phyloP scores from a whole-genome alignment of 192 early-diverging fungal genomes.

The Backusella parvicylindrica region DNA sequence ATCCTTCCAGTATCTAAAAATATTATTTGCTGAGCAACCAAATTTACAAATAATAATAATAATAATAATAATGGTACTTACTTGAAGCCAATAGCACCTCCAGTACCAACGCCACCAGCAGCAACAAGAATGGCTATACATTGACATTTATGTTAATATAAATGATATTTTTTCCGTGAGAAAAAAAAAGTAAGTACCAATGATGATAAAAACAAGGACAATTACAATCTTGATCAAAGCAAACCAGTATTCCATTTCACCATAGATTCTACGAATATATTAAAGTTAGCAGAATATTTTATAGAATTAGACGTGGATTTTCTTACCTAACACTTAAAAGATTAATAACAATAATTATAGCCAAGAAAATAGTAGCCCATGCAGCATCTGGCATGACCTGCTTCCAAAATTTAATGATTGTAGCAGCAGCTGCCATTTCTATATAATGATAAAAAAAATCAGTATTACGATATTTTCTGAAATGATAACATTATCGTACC shows the following conservation, averaged over 20 bases:
- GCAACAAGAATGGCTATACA: constrained; percentile 52
- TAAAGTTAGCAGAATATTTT: neutral
- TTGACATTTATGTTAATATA: neutral
- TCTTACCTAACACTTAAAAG: constrained; percentile 47
- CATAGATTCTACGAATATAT: constrained; percentile 60
- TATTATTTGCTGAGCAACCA: neutral
- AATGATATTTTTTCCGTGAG: neutral
- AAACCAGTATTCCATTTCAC: constrained; percentile 87
- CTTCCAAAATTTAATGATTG: constrained; percentile 75
- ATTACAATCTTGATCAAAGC: constrained; percentile 73
- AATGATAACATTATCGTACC: constrained; percentile 10
- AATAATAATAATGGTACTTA: neutral
- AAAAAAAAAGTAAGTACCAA: constrained; percentile 24
- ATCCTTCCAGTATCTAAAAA: constrained; percentile 58
- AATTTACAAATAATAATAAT: neutral
- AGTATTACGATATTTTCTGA: neutral
- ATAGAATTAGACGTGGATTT: too few species aligned
- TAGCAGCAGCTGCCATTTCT: constrained; percentile 77
- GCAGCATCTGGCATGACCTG: constrained; percentile 35
- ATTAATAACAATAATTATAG: constrained; percentile 62
- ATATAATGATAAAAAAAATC: constrained; percentile 12
- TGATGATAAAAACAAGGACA: constrained; percentile 74
- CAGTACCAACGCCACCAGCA: constrained; percentile 51
- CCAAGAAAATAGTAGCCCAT: constrained; percentile 49
- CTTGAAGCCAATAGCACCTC: constrained; percentile 43